Percentiles rank a stretch among this genome's conserved stretches.
phyloP scores from a whole-genome alignment of 176 grass and related monocot species.

The Poa annua region DNA sequence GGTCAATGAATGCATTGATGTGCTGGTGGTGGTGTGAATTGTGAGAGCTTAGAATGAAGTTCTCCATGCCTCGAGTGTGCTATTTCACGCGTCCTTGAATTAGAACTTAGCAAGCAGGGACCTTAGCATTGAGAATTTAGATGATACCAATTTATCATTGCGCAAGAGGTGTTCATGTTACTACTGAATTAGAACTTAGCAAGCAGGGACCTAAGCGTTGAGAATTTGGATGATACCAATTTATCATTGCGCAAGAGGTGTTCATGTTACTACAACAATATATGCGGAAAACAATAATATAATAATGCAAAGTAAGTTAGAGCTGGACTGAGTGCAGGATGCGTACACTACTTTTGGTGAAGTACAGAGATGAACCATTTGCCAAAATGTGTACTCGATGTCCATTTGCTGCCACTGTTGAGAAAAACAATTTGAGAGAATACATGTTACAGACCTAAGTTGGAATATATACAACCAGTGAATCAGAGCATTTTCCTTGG shows the following conservation, averaged over 20 bases:
- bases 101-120: constrained; percentile 20
- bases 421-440: constrained; percentile 36
- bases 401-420: constrained; percentile 99
- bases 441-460: not conserved
- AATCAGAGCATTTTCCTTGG: constrained; percentile 23
- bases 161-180: not conserved
- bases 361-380: constrained; percentile 99
- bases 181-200: constrained; percentile 14
- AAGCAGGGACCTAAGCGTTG: constrained; percentile 6
- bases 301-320: constrained; percentile 34
- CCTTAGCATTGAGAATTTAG: not conserved
- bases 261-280: not conserved
- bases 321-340: constrained; percentile 54
- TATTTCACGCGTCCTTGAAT: not conserved
- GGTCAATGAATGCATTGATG: not conserved
- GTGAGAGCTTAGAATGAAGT: not conserved
- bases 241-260: constrained; percentile 6
- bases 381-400: constrained; percentile 99
- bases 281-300: not conserved
- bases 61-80: not conserved
- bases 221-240: constrained; percentile 12
- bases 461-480: not conserved
- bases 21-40: constrained; percentile 9
- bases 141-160: constrained; percentile 18
- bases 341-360: constrained; percentile 99